Evolutionary conservation across 108 stramenopile species (phyloP).

Genomic region (Fragilaria crotonensis): DNA sequence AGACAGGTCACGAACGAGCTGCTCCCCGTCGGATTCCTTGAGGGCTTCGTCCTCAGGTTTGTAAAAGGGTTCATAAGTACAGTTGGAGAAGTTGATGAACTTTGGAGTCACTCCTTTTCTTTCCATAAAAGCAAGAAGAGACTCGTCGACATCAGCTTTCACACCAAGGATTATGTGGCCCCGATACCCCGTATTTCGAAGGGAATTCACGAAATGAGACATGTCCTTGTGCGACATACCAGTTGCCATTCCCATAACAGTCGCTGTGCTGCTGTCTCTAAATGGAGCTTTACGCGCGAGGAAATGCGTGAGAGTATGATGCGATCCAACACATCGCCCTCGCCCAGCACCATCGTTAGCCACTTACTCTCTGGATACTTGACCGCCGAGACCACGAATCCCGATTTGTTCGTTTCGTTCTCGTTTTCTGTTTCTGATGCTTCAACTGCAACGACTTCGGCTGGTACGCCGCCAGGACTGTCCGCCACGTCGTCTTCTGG

Average conservation of each 20-base stretch:
- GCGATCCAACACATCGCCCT: no score
- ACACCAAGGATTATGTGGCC: slow-evolving; percentile 68
- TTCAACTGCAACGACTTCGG: no score
- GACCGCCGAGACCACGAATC: no score
- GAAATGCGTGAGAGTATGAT: no score
- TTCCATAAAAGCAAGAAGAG: slow-evolving; percentile 26
- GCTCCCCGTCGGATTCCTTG: slow-evolving; percentile 6
- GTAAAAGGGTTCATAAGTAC: slow-evolving; percentile 6
- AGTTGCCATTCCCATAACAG: slow-evolving; percentile 45
- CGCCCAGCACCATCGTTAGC: no score
- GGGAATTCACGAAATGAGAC: slow-evolving; percentile 51
- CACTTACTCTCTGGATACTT: no score
- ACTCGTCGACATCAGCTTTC: slow-evolving; percentile 12
- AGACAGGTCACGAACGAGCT: slow-evolving; percentile 4
- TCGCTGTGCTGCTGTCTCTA: slow-evolving; percentile 1
- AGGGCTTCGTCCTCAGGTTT: not conserved
- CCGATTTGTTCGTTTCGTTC: no score
- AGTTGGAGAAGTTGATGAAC: slow-evolving; percentile 6
- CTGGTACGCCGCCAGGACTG: no score
- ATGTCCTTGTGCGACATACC: slow-evolving; percentile 27
- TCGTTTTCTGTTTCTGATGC: no score
- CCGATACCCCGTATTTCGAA: slow-evolving; percentile 53
- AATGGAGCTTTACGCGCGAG: no score
- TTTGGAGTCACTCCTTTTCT: slow-evolving; percentile 45
- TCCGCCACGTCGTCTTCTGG: no score